A percentile compares a stretch with the other conserved stretches of the same genome.
phyloP scores from a whole-genome alignment of 352 stramenopile species.

The Phytophthora citrophthora region DNA sequence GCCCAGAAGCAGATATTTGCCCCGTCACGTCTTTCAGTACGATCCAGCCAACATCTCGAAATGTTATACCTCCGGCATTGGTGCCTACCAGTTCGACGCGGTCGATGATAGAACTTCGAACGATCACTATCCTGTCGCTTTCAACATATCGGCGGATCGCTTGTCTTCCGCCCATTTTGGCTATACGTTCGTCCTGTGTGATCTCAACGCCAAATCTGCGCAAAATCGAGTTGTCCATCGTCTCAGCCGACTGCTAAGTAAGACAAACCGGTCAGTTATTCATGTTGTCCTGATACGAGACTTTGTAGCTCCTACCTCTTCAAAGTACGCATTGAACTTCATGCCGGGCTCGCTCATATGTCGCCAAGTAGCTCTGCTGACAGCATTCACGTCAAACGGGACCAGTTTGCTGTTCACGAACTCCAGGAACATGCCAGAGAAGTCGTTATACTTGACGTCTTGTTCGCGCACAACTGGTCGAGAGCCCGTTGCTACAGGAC shows the following conservation, averaged over 20 bases:
- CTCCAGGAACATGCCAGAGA: slow-evolving; percentile 36
- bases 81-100: slow-evolving; percentile 5
- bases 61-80: slow-evolving; percentile 15
- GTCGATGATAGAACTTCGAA: slow-evolving; percentile 31
- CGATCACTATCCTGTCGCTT: slow-evolving; percentile 26
- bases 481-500: slow-evolving; percentile 4
- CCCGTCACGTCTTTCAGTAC: slow-evolving; percentile 32
- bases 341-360: slow-evolving; percentile 25
- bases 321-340: slow-evolving; percentile 37
- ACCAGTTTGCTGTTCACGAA: slow-evolving; percentile 34
- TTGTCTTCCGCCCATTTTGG: slow-evolving; percentile 27
- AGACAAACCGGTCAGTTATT: neutral
- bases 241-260: slow-evolving; percentile 21
- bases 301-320: slow-evolving; percentile 15
- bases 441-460: slow-evolving; percentile 39
- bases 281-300: neutral
- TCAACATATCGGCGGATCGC: slow-evolving; percentile 34
- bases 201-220: slow-evolving; percentile 39
- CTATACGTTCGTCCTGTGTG: slow-evolving; percentile 13
- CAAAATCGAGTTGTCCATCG: slow-evolving; percentile 24
- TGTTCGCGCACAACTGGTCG: slow-evolving; percentile 15
- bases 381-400: slow-evolving; percentile 30
- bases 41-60: slow-evolving; percentile 38
- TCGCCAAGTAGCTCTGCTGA: slow-evolving; percentile 27
- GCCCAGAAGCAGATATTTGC: slow-evolving; percentile 7